Evolutionary conservation across 2,329 filamentous ascomycete species (phyloP), one percentile per base, ranked within the genome.

Genomic region (Fusarium sulawesiense): DNA sequence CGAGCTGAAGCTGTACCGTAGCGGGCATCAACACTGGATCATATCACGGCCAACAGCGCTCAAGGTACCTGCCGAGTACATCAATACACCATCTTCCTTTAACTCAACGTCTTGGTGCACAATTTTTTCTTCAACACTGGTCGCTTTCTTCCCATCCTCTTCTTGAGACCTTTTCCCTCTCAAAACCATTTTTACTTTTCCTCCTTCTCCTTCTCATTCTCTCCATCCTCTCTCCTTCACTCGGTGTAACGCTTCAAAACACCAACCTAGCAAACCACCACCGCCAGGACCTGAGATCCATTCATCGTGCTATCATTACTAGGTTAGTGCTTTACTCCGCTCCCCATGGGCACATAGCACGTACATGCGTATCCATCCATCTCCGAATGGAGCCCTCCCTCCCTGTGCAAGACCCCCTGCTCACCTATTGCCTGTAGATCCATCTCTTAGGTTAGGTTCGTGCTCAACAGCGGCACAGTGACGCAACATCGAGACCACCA

Each of bases 401-500:
- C 56, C 64, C 66, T 70, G 68, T 62, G 47, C 59, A 47, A 68
- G 67, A 55, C 71, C 72, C 72, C 60, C 60, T 64, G 60, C 45
- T 64, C 49, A 59, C 42, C 27, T 51, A 53, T 73, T 61, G 64
- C 64, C 54, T 58, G 72, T 69, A 74, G 73, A 75, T 75, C 73
- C 49, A 60, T 66, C 56, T 66, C 63, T 66, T 66, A 46, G 63
- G 63, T 53, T 66, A 66, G 62, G 48, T 57, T 73, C 66, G 32
- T 37, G 60, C 66, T 73, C 63, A 73, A 68, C 71, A 64, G 64
- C 68, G 65, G 72, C 67, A 67, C 62, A 60, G 71, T 75, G 73
- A 76, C 74, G 73, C 73, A 74, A 75, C 68, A 68, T 68, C 69
- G 62, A 72, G 66, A 71, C 71, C 62, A 74, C 72, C 56, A 66